Base-by-base conservation (phyloP, 2,329 filamentous ascomycete species). In the Penicillium digitatum region DNA sequence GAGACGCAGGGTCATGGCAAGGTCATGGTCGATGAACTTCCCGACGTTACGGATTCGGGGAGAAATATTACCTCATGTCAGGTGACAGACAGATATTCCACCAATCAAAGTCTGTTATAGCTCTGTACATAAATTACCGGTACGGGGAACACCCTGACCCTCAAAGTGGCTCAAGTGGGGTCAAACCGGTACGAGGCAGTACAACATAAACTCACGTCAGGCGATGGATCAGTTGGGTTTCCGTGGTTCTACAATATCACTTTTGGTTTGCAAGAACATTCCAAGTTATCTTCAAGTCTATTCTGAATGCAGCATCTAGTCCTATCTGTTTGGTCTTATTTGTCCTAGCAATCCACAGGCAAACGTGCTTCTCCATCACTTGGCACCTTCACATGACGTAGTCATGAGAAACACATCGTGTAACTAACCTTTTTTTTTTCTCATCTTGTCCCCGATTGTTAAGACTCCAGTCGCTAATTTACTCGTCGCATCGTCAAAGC, bases 1-100 rank as follows among this genome's bases (percentile, higher is more conserved):
- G 50, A 78, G 69, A 62, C 78, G 74, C 55, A 79, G 68, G 59
- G 78, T 71, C 78, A 80, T 80, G 55, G 52, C 64, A 59, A 58
- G 42, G 43, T 34, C 31, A 34, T 34, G 32, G 38, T 48, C 22
- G n/a, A 37, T 31, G 47, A 34, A 18, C 11, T 29, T 47, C n/a
- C 8, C 5, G 27, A 12, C 20, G 4, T 37, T 43, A 16, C 22
- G 20, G 27, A 35, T 38, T 38, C 18, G 11, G 39, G n/a, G 22
- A 27, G 22, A 22, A 29, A 46, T 52, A 55, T 60, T 60, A 58
- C 43, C 60, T 59, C 45, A 53, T 56, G 42, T 62, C 56, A 59
- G 50, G 58, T 62, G 62, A 64, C 31, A 2, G 1, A 7, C 1
- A 12, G 8, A 52, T 39, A 38, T 55, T 51, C 59, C 57, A 9